Base-by-base conservation (phyloP, 1,139 yeast species). In the Trichomonascaceae sp. region DNA sequence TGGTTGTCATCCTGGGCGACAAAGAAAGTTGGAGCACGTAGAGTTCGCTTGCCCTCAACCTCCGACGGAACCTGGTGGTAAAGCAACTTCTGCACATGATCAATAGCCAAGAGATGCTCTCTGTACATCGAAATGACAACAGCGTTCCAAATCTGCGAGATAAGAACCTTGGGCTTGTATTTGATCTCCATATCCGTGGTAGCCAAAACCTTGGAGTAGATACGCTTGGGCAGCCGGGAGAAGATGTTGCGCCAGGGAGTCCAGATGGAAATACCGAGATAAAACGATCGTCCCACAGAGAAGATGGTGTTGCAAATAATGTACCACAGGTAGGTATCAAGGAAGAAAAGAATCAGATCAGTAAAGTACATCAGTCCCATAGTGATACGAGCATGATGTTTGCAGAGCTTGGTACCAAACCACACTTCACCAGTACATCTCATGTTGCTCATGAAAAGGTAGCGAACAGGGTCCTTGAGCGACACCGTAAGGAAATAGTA, bases 191-290 rank as follows among this genome's bases (percentile, higher is more conserved):
- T 89, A 60, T 89, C 98, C 46, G 95, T 82, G 28, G 98, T 89
- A 32, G 97, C 97, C 61, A 89, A 74, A 47, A 89, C 76, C 74
- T 89, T 89, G 39, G 96, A 84, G 69, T 89, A 89, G 50, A 89
- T 84, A 75, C 98, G 82, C 75, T 89, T 89, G 59, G 98, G 98
- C 56, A 89, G 70, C 62, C 98, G 78, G 42, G 95, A 78, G 69
- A 87, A 89, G 52, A 89, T 87, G 60, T 89, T 89, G 75, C 97
- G 80, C 98, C 98, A 89, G 42, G 98, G 98, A 36, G 98, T 89
- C 69, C 87, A 77, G 47, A 89, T 87, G 34, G 97, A 89, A 52
- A 89, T 85, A 78, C 98, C 98, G 61, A 89, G 71, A 69, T 87
- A 89, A 72, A 89, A 89, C 17, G 97, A 89, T 59, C 95, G 82